Percentiles rank a stretch among this genome's conserved stretches.
Evolutionary conservation across 2,329 filamentous ascomycete species (phyloP).

Genomic region (Purpureocillium takamizusanense): DNA sequence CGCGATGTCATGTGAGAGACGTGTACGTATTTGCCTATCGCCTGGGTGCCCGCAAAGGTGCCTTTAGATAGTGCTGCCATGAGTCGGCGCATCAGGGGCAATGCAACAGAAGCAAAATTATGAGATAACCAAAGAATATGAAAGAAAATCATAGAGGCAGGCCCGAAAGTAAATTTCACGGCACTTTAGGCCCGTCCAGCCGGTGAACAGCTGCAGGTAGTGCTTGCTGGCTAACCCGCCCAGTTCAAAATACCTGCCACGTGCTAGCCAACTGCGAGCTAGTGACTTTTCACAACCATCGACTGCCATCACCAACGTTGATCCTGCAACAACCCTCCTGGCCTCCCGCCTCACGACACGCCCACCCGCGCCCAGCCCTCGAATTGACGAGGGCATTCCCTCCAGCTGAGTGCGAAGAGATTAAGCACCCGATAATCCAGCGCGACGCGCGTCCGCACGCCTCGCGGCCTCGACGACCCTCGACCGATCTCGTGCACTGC

Average conservation of each 20-base stretch:
- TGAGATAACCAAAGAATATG: no score
- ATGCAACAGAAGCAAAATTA: no score
- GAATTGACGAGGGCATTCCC: no score
- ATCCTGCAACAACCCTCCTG: conserved; percentile 3
- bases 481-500: background rate
- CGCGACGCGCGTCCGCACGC: conserved; percentile 1
- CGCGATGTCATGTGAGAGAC: conserved; percentile 5
- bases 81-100: no score
- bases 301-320: conserved; percentile 9
- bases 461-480: background rate
- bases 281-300: conserved; percentile 8
- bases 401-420: no score
- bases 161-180: no score
- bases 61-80: no score
- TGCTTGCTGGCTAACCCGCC: conserved; percentile 4
- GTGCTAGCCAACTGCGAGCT: conserved; percentile 9
- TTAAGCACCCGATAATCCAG: background rate
- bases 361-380: background rate
- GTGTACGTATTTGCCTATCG: background rate
- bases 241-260: background rate
- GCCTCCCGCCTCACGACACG: conserved; percentile 1
- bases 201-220: background rate
- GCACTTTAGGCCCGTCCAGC: no score
- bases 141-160: no score
- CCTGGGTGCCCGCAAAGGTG: background rate